Base-by-base conservation (phyloP, 2,329 filamentous ascomycete species). In the Phialophora verrucosa region DNA sequence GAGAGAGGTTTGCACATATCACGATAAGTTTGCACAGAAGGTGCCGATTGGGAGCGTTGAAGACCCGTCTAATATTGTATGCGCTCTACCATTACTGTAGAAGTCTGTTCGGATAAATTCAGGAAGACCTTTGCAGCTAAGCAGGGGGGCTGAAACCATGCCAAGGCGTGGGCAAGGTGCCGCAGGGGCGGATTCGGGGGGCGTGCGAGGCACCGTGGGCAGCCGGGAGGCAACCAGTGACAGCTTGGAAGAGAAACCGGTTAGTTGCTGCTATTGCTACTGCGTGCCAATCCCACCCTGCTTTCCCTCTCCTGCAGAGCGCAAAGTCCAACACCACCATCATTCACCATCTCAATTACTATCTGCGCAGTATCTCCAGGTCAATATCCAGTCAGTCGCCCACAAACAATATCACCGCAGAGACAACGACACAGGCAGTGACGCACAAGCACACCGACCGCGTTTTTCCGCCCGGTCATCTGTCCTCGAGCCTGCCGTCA, bases 301-400 rank as follows among this genome's bases (percentile, higher is more conserved):
- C 59, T 58, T 25, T 55, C 57, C 42, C 47, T 59, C 66, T 59
- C 44, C 58, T 59, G 49, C 25, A 51, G 49, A 51, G 55, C 60
- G 60, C 66, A 60, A 56, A 56, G 38, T 35, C 68, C 61, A 65
- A 61, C 61, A 64, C 67, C 64, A 66, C 63, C 56, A 59, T 63
- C 62, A 60, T 64, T 56, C 35, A 59, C 62, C 62, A 70, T 69
- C 64, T 70, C 56, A 66, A 67, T 70, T 63, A 59, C 61, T 65
- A 70, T 69, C 66, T 70, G 61, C 64, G 63, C 55, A 32, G 59
- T 59, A 70, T 70, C 59, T 70, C 64, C 25, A 62, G 35, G 57
- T 66, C 47, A 66, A 61, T 61, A 61, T 61, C 31, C 58, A 59
- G 62, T 55, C 65, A 32, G 68, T 63, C 65, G 54, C 59, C 58